Percentiles rank a stretch among this genome's conserved stretches.
Conservation (phyloP, 148 eudicot species). For the Arbutus unedo region DNA sequence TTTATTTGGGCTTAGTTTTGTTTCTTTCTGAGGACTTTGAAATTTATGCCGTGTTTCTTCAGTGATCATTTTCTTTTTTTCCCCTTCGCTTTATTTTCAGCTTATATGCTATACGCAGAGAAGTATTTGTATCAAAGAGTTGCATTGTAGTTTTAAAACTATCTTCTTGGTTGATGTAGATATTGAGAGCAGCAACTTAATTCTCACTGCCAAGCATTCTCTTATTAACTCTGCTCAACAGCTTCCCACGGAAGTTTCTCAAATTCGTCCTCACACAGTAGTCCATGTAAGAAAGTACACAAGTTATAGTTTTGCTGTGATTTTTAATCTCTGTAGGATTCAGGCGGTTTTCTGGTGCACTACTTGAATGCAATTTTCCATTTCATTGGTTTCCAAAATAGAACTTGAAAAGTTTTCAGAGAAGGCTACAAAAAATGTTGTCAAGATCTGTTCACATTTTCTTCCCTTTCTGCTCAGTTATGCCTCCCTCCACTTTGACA, state of each 20-base stretch:
- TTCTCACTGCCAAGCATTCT: conserved; percentile 81
- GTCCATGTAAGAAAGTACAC: conserved; percentile 53
- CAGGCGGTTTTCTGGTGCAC: neutral
- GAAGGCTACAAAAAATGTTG: neutral
- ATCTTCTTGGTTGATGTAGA: conserved; percentile 36
- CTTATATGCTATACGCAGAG: neutral
- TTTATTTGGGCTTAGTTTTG: conserved; percentile 1
- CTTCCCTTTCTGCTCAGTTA: neutral
- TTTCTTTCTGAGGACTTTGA: neutral
- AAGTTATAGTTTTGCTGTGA: neutral
- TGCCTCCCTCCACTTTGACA: neutral
- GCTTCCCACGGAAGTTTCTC: conserved; percentile 61
- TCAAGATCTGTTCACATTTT: neutral
- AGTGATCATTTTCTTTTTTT: neutral
- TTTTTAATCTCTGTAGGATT: neutral
- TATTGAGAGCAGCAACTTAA: conserved; percentile 64
- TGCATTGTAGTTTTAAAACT: neutral
- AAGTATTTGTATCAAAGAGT: neutral
- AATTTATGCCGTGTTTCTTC: neutral
- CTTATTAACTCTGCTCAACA: conserved; percentile 57
- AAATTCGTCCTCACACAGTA: conserved; percentile 51
- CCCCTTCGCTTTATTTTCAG: neutral
- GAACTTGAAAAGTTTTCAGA: neutral
- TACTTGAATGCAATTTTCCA: neutral
- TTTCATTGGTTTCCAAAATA: neutral